Conservation (phyloP, 768 basidiomycete genomes). For the Lanmaoa rubissima region DNA sequence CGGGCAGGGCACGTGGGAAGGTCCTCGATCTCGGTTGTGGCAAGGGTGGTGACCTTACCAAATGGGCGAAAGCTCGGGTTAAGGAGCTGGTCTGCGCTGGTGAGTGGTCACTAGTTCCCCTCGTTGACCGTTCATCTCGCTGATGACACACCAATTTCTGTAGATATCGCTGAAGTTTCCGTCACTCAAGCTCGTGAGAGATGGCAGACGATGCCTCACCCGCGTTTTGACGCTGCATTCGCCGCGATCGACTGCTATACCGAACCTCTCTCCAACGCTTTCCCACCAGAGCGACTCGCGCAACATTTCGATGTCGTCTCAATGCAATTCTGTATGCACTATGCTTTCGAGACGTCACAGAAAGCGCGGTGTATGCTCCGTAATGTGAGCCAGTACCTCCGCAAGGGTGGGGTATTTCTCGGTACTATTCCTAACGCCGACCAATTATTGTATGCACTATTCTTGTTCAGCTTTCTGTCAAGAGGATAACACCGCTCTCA, state of each 20-base stretch:
- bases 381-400: conserved; percentile 80
- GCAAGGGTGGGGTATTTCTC: conserved; percentile 86
- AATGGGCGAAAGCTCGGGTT: conserved; percentile 89
- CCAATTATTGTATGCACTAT: conserved; percentile 66
- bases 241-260: conserved; percentile 88
- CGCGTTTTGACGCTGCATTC: conserved; percentile 76
- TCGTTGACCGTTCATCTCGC: not conserved
- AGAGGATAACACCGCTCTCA: conserved; percentile 33
- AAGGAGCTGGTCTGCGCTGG: conserved; percentile 80
- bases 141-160: not conserved
- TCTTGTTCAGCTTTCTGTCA: conserved; percentile 2
- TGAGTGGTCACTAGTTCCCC: conserved; percentile 34
- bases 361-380: conserved; percentile 91
- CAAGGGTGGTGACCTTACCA: conserved; percentile 96
- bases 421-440: conserved; percentile 96
- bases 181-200: conserved; percentile 83
- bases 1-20: conserved; percentile 51
- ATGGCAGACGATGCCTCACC: conserved; percentile 49
- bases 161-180: conserved; percentile 89
- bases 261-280: conserved; percentile 64
- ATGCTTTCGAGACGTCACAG: conserved; percentile 89
- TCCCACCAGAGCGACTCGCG: conserved; percentile 57
- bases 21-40: conserved; percentile 97
- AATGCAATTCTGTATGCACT: conserved; percentile 99
- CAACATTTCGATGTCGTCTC: conserved; percentile 91